A percentile compares a stretch with the other conserved stretches of the same genome.
phyloP scores from a whole-genome alignment of 495 filamentous ascomycete genomes.

The Podospora didyma region DNA sequence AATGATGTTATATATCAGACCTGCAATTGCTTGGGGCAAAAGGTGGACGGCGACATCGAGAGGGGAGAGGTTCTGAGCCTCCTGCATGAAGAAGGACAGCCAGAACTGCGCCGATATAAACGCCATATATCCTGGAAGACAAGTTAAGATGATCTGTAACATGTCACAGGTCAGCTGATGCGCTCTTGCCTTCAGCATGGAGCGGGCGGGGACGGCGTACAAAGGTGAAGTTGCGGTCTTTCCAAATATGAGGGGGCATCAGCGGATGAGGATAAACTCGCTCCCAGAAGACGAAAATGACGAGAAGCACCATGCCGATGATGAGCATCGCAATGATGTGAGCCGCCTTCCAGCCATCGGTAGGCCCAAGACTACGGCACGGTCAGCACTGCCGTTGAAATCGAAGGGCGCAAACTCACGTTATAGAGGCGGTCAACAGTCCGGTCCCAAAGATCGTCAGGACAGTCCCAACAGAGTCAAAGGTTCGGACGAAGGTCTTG shows the following conservation, averaged over 20 bases:
- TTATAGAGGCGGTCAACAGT: conserved; percentile 59
- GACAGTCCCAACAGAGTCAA: conserved; percentile 60
- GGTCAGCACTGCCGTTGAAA: conserved; percentile 8
- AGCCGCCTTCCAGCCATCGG: conserved; percentile 55
- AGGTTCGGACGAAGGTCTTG: conserved; percentile 45
- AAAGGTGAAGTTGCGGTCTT: conserved; percentile 49
- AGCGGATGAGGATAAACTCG: conserved; percentile 42
- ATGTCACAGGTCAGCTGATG: conserved; percentile 12
- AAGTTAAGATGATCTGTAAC: conserved; percentile 45
- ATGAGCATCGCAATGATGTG: conserved; percentile 61
- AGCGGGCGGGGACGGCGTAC: conserved; percentile 30
- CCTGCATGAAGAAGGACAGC: conserved; percentile 54
- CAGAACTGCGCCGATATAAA: conserved; percentile 50
- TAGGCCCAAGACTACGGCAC: conserved; percentile 31
- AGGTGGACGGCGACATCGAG: conserved; percentile 53
- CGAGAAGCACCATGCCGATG: conserved; percentile 53
- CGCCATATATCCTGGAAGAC: conserved; percentile 50
- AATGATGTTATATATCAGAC: conserved; percentile 46
- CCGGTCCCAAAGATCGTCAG: conserved; percentile 62
- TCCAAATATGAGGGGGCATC: conserved; percentile 55
- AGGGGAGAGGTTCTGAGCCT: conserved; percentile 42
- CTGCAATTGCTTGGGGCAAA: conserved; percentile 52
- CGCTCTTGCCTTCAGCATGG: not conserved
- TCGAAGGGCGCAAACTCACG: conserved; percentile 40
- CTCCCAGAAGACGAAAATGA: conserved; percentile 60